Base-by-base conservation (phyloP, 73 alveolate genomes). In the Paramecium tetraurelia region DNA sequence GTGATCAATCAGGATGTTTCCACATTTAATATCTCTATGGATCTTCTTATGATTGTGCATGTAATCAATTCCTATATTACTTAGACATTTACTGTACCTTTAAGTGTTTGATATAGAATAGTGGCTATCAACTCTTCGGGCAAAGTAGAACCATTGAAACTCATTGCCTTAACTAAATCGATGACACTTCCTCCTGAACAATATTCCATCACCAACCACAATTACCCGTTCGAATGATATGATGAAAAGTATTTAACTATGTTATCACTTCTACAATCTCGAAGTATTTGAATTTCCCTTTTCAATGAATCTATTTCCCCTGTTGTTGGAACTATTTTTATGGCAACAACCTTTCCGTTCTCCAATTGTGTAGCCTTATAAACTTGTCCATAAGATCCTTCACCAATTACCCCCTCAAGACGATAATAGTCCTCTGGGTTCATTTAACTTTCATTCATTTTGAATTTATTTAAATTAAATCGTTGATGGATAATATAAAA, bases 181-280 rank as follows among this genome's bases (percentile, higher is more conserved):
- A 93, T 89, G 35, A 98, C 98, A 31, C 98, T 93, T 12, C 99
- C 99, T 36, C 97, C 99, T 58, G 97, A 97, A 87, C 99, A 98
- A 92, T 93, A 97, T 89, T 98, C 99, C 83, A 98, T 94, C 21
- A 98, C 94, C 12, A 98, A 95, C 99, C 99, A 98, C 27, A 98
- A 95, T 75, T 96, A 97, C 21, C 96, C 96, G 89, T 98, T 98
- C 59, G 95, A 97, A 50, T 95, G 44, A 86, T 97, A 98, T 11
- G 98, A 92, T 50, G 97, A 98, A 92, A 93, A 94, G 86, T 96
- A 98, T 75, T 95, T 95, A 16, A 98, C 98, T 27, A 98, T 97
- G 92, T 97, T 96, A 9, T 96, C 98, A 59, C 98, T 86, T 80
- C 93, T 95, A 94, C 99, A 97, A 88, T 97, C 96, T 92, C 95